A percentile compares a stretch with the other conserved stretches of the same genome.
Conservation (phyloP, 2,329 filamentous ascomycete species). For the Ophiosphaerella narmari region DNA sequence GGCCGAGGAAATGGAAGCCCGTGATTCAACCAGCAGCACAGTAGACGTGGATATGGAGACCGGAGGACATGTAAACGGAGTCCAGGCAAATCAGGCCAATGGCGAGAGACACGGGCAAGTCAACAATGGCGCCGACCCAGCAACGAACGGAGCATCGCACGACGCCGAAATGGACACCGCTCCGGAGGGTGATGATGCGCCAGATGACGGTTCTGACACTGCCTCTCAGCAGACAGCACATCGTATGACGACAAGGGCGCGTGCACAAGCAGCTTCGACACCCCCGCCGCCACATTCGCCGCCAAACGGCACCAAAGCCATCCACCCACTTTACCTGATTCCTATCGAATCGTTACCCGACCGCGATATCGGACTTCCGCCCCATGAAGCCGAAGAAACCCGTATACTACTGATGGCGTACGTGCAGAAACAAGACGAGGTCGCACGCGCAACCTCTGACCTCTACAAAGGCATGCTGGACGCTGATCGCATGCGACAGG, state of each 20-base stretch:
- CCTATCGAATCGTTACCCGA: conserved; percentile 67
- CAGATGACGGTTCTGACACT: conserved; percentile 50
- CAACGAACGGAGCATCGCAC: conserved; percentile 29
- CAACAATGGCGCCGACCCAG: conserved; percentile 22
- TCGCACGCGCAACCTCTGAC: conserved; percentile 70
- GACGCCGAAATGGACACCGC: conserved; percentile 13
- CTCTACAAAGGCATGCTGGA: conserved; percentile 73
- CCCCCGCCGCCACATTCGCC: conserved; percentile 52
- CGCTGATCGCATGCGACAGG: conserved; percentile 72
- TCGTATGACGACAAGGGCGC: conserved; percentile 61
- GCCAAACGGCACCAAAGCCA: conserved; percentile 56
- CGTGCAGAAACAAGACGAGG: conserved; percentile 85
- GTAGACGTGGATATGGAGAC: conserved; percentile 39
- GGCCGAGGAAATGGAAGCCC: conserved; percentile 13
- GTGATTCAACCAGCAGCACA: conserved; percentile 13
- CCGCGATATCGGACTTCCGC: conserved; percentile 72
- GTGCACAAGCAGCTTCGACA: conserved; percentile 52
- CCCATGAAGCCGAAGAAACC: conserved; percentile 76
- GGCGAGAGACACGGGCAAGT: conserved; percentile 7
- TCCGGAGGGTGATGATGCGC: conserved; percentile 32
- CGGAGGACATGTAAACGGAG: conserved; percentile 22
- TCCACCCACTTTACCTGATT: conserved; percentile 76
- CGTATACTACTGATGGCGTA: conserved; percentile 74
- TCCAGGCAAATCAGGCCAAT: conserved; percentile 13
- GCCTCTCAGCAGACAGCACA: conserved; percentile 51